A percentile compares a stretch with the other conserved stretches of the same genome.
Conservation (phyloP, 2,329 filamentous ascomycete genomes). For the Penicillium olsonii region DNA sequence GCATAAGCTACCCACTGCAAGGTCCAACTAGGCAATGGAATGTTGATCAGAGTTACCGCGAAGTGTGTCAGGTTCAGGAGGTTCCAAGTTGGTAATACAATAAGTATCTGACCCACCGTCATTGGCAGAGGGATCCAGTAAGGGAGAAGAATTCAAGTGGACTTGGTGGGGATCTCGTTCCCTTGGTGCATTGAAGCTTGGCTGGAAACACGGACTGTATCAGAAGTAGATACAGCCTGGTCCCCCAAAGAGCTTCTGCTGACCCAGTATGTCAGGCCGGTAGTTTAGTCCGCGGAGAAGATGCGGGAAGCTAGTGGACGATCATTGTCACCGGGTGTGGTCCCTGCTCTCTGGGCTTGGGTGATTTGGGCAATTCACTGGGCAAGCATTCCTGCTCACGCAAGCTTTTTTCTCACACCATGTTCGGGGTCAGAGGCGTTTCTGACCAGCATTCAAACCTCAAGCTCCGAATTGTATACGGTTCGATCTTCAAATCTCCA, state of each 20-base stretch:
- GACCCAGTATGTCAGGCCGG: background rate
- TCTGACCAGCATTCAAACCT: too few relatives aligned
- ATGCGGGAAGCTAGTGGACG: background rate
- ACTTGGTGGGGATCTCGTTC: background rate
- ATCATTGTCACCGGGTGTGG: background rate
- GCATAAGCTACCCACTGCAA: constrained; percentile 1
- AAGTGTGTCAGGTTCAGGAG: background rate
- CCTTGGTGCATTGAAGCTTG: background rate
- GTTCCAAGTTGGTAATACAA: constrained; percentile 3
- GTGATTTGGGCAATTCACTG: background rate
- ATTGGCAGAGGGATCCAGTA: constrained; percentile 4
- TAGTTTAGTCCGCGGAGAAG: background rate
- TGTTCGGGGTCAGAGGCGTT: background rate
- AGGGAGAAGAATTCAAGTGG: background rate
- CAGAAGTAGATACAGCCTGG: background rate
- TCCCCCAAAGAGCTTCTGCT: background rate
- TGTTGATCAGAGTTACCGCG: constrained; percentile 14
- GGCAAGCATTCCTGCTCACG: constrained; percentile 6
- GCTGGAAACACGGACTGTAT: background rate
- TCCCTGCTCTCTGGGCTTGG: background rate
- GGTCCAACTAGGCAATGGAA: constrained; percentile 14
- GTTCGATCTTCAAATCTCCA: background rate
- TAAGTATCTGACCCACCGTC: background rate
- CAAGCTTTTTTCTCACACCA: background rate
- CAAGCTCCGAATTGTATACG: too few relatives aligned